Evolutionary conservation across 176 grass and related monocot species (phyloP).

Genomic region (Otatea glauca): DNA sequence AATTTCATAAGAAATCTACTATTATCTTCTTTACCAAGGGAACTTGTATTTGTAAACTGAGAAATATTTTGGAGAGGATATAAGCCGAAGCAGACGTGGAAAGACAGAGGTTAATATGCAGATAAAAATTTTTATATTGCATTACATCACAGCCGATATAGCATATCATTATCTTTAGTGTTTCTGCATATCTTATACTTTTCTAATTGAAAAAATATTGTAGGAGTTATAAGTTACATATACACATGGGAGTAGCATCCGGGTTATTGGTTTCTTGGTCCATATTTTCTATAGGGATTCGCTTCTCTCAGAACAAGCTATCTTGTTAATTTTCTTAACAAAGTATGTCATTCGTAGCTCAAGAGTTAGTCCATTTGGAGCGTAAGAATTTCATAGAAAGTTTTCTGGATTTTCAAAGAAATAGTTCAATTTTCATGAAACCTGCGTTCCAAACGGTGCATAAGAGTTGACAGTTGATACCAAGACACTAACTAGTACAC

Average conservation of each 20-base stretch:
- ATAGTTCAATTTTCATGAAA: too few species aligned
- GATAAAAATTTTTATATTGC: neutral
- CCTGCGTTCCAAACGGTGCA: too few species aligned
- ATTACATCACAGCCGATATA: neutral
- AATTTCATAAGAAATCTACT: neutral
- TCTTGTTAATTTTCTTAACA: neutral
- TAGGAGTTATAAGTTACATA: neutral
- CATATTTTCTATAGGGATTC: neutral
- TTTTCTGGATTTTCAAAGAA: too few species aligned
- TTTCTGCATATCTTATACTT: neutral
- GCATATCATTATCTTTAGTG: neutral
- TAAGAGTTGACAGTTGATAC: too few species aligned
- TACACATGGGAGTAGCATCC: neutral
- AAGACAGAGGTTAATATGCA: neutral
- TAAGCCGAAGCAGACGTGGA: neutral
- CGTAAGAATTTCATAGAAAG: too few species aligned
- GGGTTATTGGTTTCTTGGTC: neutral
- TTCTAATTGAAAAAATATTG: neutral
- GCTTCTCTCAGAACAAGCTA: neutral
- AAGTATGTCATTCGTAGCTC: too few species aligned
- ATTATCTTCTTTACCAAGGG: neutral
- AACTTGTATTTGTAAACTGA: neutral
- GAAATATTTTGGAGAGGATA: neutral
- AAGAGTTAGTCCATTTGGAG: too few species aligned
- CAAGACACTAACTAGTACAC: too few species aligned